Evolutionary conservation across 257 asterid genomes (phyloP).

Genomic region (Nicotiana paniculata): DNA sequence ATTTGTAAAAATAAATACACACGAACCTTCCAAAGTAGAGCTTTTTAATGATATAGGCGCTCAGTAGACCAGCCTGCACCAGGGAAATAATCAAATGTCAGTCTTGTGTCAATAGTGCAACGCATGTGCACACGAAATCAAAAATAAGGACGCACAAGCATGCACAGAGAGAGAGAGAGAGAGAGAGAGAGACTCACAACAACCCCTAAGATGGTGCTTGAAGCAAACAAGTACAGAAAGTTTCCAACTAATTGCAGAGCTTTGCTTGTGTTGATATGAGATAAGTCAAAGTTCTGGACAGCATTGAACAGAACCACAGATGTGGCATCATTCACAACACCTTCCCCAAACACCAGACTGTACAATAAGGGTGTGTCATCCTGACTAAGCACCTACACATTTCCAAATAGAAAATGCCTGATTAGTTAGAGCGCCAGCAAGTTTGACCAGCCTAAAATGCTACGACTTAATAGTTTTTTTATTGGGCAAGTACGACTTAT

Average conservation of each 20-base stretch:
- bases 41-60: conserved; percentile 85
- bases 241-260: conserved; percentile 72
- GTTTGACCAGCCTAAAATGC: neutral
- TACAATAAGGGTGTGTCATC: conserved; percentile 95
- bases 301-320: conserved; percentile 97
- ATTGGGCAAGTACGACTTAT: conserved; percentile 1
- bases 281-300: conserved; percentile 82
- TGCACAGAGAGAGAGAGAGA: conserved; percentile 3
- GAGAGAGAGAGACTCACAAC: conserved; percentile 45
- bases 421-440: neutral
- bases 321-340: conserved; percentile 97
- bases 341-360: conserved; percentile 98
- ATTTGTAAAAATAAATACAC: neutral
- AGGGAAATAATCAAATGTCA: conserved; percentile 15
- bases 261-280: conserved; percentile 47
- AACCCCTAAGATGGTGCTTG: conserved; percentile 79
- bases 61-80: conserved; percentile 80
- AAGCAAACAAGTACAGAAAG: conserved; percentile 63
- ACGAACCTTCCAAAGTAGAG: conserved; percentile 93
- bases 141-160: neutral
- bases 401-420: conserved; percentile 12
- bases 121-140: neutral
- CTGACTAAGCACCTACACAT: conserved; percentile 81
- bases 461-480: neutral
- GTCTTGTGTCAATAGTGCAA: neutral